Conservation (phyloP, 139 green algal genomes). For the Raphidocelis subcapitata region DNA sequence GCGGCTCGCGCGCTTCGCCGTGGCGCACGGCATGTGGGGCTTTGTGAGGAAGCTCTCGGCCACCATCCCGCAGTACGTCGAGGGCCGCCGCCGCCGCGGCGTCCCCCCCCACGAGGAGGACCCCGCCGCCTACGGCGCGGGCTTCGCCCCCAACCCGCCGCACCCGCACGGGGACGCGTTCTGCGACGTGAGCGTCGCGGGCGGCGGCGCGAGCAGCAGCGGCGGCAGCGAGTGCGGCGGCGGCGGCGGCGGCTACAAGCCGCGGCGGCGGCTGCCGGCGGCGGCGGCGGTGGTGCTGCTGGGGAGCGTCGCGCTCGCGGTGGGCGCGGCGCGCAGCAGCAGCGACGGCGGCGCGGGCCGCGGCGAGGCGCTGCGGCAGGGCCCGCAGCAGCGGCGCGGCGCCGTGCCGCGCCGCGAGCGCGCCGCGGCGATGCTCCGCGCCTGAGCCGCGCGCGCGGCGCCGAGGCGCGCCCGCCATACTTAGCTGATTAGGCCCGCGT, state of each 20-base stretch:
- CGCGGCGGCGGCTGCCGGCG: too few relatives aligned
- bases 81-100: slow-evolving; percentile 46
- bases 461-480: too few relatives aligned
- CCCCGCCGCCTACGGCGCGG: slow-evolving; percentile 35
- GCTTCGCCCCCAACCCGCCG: slow-evolving; percentile 31
- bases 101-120: slow-evolving; percentile 12
- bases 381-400: too few relatives aligned
- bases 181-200: slow-evolving; percentile 8
- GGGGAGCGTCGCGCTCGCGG: too few relatives aligned
- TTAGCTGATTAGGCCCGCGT: too few relatives aligned
- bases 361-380: too few relatives aligned
- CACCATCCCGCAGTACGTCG: slow-evolving; percentile 61
- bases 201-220: slow-evolving; percentile 8
- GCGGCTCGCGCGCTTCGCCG: slow-evolving; percentile 62
- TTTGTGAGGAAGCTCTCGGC: slow-evolving; percentile 80
- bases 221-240: slow-evolving; percentile 3
- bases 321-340: too few relatives aligned
- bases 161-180: neutral
- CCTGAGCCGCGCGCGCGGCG: too few relatives aligned
- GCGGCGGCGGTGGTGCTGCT: too few relatives aligned
- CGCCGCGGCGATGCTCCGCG: too few relatives aligned
- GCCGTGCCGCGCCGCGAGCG: too few relatives aligned
- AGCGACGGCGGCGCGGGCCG: too few relatives aligned
- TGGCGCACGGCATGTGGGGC: slow-evolving; percentile 75
- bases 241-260: slow-evolving; percentile 19